Evolutionary conservation across 495 filamentous ascomycete species (phyloP).

Genomic region (Penicillium alfredii): DNA sequence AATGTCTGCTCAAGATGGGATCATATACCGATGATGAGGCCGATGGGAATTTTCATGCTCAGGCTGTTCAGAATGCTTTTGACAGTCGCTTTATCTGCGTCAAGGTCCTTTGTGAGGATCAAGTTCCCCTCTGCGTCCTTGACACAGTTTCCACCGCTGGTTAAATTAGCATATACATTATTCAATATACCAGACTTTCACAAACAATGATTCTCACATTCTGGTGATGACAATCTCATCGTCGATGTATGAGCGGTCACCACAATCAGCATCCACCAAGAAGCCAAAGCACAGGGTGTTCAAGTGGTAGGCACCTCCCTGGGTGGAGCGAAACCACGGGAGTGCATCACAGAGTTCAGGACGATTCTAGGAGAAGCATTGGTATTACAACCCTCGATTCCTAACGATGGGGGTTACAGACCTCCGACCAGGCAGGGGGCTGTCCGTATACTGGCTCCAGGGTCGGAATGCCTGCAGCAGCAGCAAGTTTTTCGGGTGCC

Average conservation of each 20-base stretch:
- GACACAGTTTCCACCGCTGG: conserved; percentile 48
- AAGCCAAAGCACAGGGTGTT: conserved; percentile 48
- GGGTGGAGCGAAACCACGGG: conserved; percentile 57
- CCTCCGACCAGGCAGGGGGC: conserved; percentile 55
- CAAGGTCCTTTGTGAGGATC: conserved; percentile 41
- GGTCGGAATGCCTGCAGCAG: too few relatives aligned
- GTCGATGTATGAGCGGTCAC: conserved; percentile 52
- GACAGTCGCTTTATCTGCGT: conserved; percentile 20
- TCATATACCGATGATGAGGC: conserved; percentile 52
- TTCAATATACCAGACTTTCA: background rate
- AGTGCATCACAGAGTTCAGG: conserved; percentile 61
- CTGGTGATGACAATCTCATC: conserved; percentile 61
- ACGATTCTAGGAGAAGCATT: conserved; percentile 33
- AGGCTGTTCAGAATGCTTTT: conserved; percentile 34
- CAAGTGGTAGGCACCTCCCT: conserved; percentile 52
- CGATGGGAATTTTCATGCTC: conserved; percentile 38
- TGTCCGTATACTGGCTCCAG: conserved; percentile 23
- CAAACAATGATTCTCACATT: conserved; percentile 43
- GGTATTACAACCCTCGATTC: too few relatives aligned
- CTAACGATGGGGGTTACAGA: conserved; percentile 6
- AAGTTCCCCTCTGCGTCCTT: conserved; percentile 37
- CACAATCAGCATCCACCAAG: conserved; percentile 55
- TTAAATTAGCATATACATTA: conserved; percentile 14
- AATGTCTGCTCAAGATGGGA: too few relatives aligned
- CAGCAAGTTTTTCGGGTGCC: too few relatives aligned